Conservation (phyloP, 23 red algal genomes). For the Porphyridium purpureum region DNA sequence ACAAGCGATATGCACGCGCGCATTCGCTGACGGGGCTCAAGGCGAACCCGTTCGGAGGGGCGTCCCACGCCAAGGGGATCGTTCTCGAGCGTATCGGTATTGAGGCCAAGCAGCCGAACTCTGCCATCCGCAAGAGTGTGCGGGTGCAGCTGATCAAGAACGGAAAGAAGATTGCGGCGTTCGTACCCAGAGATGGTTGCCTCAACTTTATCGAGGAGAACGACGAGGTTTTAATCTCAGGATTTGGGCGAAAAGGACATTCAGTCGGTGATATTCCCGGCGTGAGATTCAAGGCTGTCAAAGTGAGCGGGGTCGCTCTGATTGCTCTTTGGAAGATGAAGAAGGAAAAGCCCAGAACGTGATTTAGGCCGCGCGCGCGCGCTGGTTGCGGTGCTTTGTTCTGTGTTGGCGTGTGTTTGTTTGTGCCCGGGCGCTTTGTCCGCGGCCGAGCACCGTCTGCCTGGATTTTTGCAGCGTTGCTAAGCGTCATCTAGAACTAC, state of each 20-base stretch:
- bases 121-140: conserved; percentile 94
- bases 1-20: conserved; percentile 88
- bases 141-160: conserved; percentile 99
- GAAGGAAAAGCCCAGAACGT: conserved; percentile 98
- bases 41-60: conserved; percentile 91
- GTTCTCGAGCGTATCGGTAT: conserved; percentile 95
- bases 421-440: too few species aligned
- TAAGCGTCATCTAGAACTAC: too few species aligned
- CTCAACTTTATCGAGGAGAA: conserved; percentile 99
- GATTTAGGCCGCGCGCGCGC: too few species aligned
- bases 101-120: conserved; percentile 99
- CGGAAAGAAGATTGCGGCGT: conserved; percentile 97
- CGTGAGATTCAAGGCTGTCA: conserved; percentile 98
- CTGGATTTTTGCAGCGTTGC: too few species aligned
- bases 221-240: conserved; percentile 85
- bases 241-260: conserved; percentile 94
- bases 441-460: too few species aligned
- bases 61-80: conserved; percentile 98
- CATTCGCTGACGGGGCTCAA: conserved; percentile 79
- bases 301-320: conserved; percentile 82
- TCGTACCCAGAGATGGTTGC: conserved; percentile 91
- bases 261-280: conserved; percentile 95
- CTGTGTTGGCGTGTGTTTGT: too few species aligned
- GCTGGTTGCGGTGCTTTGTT: too few species aligned
- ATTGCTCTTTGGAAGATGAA: conserved; percentile 85